phyloP scores from a whole-genome alignment of 768 basidiomycete genomes.

The Vararia minispora region DNA sequence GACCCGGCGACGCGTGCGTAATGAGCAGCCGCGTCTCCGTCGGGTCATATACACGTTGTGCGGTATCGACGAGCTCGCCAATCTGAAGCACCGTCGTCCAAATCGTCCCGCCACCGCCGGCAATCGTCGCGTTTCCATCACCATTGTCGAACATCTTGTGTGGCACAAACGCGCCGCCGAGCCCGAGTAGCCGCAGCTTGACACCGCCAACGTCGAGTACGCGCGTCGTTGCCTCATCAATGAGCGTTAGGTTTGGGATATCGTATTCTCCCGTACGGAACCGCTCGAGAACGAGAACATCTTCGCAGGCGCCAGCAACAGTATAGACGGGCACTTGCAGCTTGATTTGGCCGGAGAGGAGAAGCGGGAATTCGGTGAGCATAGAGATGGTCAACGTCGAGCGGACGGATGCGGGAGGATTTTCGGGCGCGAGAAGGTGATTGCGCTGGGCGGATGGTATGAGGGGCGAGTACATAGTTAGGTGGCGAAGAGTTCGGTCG shows the following conservation, averaged over 20 bases:
- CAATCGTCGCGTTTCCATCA: constrained; percentile 91
- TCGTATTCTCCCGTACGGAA: constrained; percentile 74
- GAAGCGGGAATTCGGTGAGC: constrained; percentile 88
- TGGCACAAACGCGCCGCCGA: constrained; percentile 89
- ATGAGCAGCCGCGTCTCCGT: constrained; percentile 91
- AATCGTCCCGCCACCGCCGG: constrained; percentile 96
- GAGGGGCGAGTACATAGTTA: constrained; percentile 93
- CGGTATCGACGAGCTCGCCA: constrained; percentile 95
- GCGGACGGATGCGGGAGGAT: constrained; percentile 57
- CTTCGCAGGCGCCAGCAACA: constrained; percentile 96
- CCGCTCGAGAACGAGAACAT: constrained; percentile 87
- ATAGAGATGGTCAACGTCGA: constrained; percentile 63
- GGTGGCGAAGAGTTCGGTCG: constrained; percentile 91
- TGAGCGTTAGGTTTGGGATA: constrained; percentile 82
- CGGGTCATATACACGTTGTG: constrained; percentile 85
- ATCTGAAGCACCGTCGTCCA: constrained; percentile 98
- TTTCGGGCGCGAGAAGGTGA: constrained; percentile 65
- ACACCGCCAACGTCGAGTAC: constrained; percentile 87
- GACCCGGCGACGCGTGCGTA: constrained; percentile 84
- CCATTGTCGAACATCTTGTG: constrained; percentile 96
- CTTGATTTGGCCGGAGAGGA: constrained; percentile 84
- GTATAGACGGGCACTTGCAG: constrained; percentile 91
- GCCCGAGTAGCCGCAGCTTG: constrained; percentile 86
- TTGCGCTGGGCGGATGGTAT: constrained; percentile 75
- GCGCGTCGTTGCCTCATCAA: constrained; percentile 94